Percentiles rank a stretch among this genome's conserved stretches.
These are phyloP conservation scores for Camelina sativa DNA, from an alignment of 345 rosid genomes.

Conservation along the genomic window DNA sequence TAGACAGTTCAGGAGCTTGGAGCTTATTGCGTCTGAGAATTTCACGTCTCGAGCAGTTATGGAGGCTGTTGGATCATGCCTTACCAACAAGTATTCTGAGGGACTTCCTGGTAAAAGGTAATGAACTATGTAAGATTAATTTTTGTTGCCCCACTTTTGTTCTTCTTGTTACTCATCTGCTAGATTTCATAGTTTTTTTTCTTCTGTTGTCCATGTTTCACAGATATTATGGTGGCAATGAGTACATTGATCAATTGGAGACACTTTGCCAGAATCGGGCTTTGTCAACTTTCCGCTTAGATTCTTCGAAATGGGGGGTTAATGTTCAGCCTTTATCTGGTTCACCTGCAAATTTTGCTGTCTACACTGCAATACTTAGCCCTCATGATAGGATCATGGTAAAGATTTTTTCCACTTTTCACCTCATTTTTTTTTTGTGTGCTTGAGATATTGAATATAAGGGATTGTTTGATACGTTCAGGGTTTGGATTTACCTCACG, in stretches of 20 bases:
- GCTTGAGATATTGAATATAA: conserved; percentile 21
- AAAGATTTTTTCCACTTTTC: conserved; percentile 12
- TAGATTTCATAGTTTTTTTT: conserved; percentile 4
- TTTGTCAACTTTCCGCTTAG: conserved; percentile 75
- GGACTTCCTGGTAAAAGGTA: conserved; percentile 97
- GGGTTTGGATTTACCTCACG: conserved; percentile 96
- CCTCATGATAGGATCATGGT: conserved; percentile 98
- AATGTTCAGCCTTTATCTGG: conserved; percentile 97
- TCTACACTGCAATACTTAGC: conserved; percentile 83
- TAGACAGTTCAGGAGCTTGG: conserved; percentile 90
- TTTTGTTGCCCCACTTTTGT: neutral
- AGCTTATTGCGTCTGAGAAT: conserved; percentile 93
- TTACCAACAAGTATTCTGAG: conserved; percentile 92
- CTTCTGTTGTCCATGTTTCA: neutral
- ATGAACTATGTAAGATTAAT: conserved; percentile 12
- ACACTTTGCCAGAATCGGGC: conserved; percentile 88
- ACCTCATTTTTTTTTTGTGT: neutral
- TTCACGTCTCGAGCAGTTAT: conserved; percentile 93
- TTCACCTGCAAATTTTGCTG: conserved; percentile 96
- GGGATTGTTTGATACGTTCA: conserved; percentile 37
- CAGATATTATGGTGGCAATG: conserved; percentile 97
- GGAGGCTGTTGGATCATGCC: conserved; percentile 97
- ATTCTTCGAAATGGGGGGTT: conserved; percentile 83
- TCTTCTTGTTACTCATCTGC: conserved; percentile 8
- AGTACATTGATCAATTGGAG: conserved; percentile 87